These are phyloP conservation scores for Sporisorium exsertum DNA, from an alignment of 1,284 basidiomycete genomes.

Conservation along the genomic window DNA sequence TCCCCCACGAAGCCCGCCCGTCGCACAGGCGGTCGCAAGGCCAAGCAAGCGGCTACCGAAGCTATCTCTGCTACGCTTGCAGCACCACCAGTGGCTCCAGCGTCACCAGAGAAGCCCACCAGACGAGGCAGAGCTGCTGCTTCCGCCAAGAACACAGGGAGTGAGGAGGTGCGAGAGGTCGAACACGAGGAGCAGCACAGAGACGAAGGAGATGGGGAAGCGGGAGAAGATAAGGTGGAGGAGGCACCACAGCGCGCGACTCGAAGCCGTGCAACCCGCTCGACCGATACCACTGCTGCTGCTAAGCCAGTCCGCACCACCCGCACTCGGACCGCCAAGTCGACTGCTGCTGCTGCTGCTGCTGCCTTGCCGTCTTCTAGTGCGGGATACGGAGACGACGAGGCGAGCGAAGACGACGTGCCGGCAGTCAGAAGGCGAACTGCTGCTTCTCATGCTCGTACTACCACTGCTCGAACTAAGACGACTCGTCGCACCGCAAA, in stretches of 20 bases:
- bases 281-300: conserved; percentile 2
- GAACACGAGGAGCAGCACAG: not conserved
- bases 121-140: conserved; percentile 10
- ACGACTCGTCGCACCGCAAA: not conserved
- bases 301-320: conserved; percentile 11
- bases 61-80: conserved; percentile 20
- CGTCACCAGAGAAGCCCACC: conserved; percentile 25
- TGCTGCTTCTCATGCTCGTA: conserved; percentile 2
- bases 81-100: not conserved
- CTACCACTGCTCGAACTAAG: conserved; percentile 11
- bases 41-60: conserved; percentile 26
- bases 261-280: conserved; percentile 18
- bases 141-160: conserved; percentile 2
- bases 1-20: conserved; percentile 28
- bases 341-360: not conserved
- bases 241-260: conserved; percentile 23
- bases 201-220: not conserved
- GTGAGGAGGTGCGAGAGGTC: not conserved
- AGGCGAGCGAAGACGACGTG: conserved; percentile 33
- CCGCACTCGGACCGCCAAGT: conserved; percentile 12
- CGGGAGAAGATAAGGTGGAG: conserved; percentile 4
- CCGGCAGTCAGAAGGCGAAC: conserved; percentile 9
- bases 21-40: conserved; percentile 23
- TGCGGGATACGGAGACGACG: conserved; percentile 39
- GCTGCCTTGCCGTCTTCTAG: conserved; percentile 25